Base-by-base conservation (phyloP, 1,139 yeast species). In the Hanseniaspora uvarum region DNA sequence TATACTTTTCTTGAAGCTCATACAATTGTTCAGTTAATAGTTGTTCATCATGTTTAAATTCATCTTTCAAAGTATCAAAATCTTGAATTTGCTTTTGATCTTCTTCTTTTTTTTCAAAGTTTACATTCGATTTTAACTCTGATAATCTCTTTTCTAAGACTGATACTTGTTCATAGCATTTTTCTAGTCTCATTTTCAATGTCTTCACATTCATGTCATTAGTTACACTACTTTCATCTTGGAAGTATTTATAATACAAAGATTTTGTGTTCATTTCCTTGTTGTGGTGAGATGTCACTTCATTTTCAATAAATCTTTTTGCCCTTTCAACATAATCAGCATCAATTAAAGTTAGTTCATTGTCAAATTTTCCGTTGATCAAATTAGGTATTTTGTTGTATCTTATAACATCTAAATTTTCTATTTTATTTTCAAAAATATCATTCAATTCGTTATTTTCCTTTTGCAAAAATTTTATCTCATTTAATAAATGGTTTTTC, bases 161-260 rank as follows among this genome's bases (percentile, higher is more conserved):
- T 3, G 21, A 14, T 1, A 50, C 44, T 28, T 50, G 53, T 14
- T 50, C 53, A n/a, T 28, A 18, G 6, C 38, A 34, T 11, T 43
- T 50, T n/a, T 36, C 31, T 2, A 50, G 21, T 19, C 26, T 44
- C 37, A 50, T 43, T 12, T 37, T 50, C 39, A 50, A 19, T 12
- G 36, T 50, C 3, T 50, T 50, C 7, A 50, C 53, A 44, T 50
- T 50, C 48, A 43, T 41, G 28, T 50, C 53, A 43, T 50, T 28
- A 14, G 48, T 37, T 3, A 50, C 26, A n/a, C 53, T 50, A 6
- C 23, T 24, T 12, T 44, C 44, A 21, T 50, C 53, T 31, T 50
- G 39, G 28, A 50, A 50, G 23, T 40, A 50, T n/a, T 43, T 50
- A 16, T 50, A 50, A 31, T 50, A 50, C 28, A 43, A 28, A 12